Evolutionary conservation across 495 filamentous ascomycete genomes (phyloP).

Genomic region (Penicillium argentinense): DNA sequence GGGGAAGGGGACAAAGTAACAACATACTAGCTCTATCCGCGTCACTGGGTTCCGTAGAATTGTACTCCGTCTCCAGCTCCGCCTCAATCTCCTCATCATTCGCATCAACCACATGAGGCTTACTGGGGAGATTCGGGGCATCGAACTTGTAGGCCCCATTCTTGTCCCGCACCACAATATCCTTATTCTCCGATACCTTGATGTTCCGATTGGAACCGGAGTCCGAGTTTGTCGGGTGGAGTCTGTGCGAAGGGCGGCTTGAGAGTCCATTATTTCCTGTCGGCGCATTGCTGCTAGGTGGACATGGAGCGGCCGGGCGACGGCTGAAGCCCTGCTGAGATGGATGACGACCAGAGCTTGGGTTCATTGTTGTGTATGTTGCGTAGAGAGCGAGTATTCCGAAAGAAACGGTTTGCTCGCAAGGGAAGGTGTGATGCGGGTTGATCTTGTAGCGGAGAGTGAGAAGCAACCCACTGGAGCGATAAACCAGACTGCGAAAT

Average conservation of each 20-base stretch:
- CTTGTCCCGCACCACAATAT: constrained; percentile 75
- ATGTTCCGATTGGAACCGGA: constrained; percentile 32
- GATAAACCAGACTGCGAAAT: too few relatives aligned
- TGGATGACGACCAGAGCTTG: constrained; percentile 60
- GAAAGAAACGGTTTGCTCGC: too few relatives aligned
- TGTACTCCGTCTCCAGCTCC: constrained; percentile 10
- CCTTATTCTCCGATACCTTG: constrained; percentile 51
- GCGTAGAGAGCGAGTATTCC: too few relatives aligned
- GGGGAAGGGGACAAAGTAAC: background rate
- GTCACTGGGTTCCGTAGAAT: constrained; percentile 32
- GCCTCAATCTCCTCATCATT: constrained; percentile 49
- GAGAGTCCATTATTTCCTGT: constrained; percentile 20
- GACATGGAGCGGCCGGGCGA: constrained; percentile 55
- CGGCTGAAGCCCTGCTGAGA: constrained; percentile 71
- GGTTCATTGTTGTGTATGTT: constrained; percentile 24
- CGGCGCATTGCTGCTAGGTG: constrained; percentile 21
- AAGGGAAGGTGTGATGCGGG: too few relatives aligned
- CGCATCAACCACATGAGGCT: constrained; percentile 50
- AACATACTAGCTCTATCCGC: constrained; percentile 50
- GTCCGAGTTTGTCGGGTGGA: constrained; percentile 41
- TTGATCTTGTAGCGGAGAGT: background rate
- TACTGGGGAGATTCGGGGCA: constrained; percentile 56
- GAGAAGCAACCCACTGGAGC: too few relatives aligned
- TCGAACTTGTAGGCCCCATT: constrained; percentile 74
- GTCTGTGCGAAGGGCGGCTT: constrained; percentile 28